These are phyloP conservation scores for Alternaria arborescens DNA, from an alignment of 2,329 filamentous ascomycete species.

Conservation along the genomic window DNA sequence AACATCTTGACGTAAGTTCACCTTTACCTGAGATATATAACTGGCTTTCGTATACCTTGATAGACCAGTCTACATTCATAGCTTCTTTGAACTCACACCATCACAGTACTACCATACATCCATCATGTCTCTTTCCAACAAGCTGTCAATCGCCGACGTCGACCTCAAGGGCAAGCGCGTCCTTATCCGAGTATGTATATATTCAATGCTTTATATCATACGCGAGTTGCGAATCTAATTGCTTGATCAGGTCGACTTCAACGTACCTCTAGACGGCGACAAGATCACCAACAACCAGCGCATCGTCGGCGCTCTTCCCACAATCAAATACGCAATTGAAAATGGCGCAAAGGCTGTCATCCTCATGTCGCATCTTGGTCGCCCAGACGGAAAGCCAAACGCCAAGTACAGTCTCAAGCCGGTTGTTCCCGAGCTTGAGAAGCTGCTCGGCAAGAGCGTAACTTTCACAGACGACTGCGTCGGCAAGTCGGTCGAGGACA, in stretches of 20 bases:
- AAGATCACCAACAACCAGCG: constrained; percentile 99
- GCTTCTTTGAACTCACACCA: constrained; percentile 5
- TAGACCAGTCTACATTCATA: neutral
- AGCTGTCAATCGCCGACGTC: constrained; percentile 95
- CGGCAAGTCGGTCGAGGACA: constrained; percentile 86
- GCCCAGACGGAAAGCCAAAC: constrained; percentile 89
- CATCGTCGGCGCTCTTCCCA: constrained; percentile 93
- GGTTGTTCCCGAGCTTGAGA: constrained; percentile 89
- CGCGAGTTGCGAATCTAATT: constrained; percentile 18
- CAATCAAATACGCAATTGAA: constrained; percentile 93
- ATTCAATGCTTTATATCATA: constrained; percentile 20
- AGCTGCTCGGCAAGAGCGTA: constrained; percentile 84
- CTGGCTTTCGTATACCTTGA: constrained; percentile 4
- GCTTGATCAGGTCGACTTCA: constrained; percentile 90
- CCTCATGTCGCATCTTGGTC: constrained; percentile 98
- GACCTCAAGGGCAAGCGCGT: constrained; percentile 99
- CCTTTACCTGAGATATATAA: constrained; percentile 11
- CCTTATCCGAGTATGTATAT: constrained; percentile 83
- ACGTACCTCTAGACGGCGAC: constrained; percentile 91
- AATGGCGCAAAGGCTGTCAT: constrained; percentile 91
- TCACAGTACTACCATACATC: constrained; percentile 11
- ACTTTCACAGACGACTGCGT: constrained; percentile 91
- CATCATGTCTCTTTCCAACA: constrained; percentile 95
- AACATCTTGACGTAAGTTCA: constrained; percentile 31
- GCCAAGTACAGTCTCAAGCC: constrained; percentile 95